These are phyloP conservation scores for Tagetes patula DNA, from an alignment of 129 eudicot genomes.

Conservation along the genomic window DNA sequence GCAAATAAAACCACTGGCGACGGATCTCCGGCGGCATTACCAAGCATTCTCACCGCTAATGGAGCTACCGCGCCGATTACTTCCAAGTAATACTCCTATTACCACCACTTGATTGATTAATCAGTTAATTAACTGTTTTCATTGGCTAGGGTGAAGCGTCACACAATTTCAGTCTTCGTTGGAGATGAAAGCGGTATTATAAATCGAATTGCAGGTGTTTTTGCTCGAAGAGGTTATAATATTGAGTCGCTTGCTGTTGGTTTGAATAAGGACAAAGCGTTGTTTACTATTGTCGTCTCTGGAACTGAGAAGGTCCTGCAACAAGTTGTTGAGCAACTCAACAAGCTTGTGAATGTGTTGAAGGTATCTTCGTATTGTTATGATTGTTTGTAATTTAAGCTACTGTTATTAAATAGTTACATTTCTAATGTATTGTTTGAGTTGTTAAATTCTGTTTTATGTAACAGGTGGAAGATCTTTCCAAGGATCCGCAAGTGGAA, in stretches of 20 bases:
- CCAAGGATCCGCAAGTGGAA: constrained; percentile 89
- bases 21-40: constrained; percentile 28
- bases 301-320: constrained; percentile 80
- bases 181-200: constrained; percentile 99
- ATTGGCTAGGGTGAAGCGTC: constrained; percentile 61
- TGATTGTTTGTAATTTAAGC: background rate
- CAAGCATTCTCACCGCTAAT: constrained; percentile 11
- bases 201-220: constrained; percentile 87
- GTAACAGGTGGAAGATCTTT: constrained; percentile 85
- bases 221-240: constrained; percentile 94
- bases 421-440: background rate
- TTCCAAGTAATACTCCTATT: constrained; percentile 27
- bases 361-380: constrained; percentile 43
- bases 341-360: constrained; percentile 91
- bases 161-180: constrained; percentile 86
- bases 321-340: constrained; percentile 90
- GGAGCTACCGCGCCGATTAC: constrained; percentile 23
- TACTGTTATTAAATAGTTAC: background rate
- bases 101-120: background rate
- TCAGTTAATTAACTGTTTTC: background rate
- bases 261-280: constrained; percentile 86
- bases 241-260: constrained; percentile 99
- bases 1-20: constrained; percentile 20
- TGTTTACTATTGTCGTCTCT: constrained; percentile 83
- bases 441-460: background rate